Percentiles rank a stretch among this genome's conserved stretches.
Conservation (phyloP, 2,329 filamentous ascomycete genomes). For the Bipolaris gigantea region DNA sequence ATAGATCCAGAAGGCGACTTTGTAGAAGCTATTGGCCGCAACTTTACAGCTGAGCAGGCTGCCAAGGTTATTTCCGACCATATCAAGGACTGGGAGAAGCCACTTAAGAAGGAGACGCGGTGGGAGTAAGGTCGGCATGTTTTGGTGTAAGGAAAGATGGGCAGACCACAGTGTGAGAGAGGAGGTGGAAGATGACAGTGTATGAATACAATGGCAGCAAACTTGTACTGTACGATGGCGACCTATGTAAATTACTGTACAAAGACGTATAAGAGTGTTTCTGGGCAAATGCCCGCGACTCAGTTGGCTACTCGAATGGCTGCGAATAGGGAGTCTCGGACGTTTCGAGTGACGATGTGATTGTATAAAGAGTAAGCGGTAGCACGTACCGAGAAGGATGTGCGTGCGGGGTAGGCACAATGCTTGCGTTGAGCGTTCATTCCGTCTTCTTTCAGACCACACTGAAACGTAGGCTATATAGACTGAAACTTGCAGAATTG, state of each 20-base stretch:
- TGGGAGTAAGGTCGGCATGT: slow-evolving; percentile 23
- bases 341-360: no score
- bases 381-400: no score
- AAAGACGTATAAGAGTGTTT: neutral
- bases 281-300: no score
- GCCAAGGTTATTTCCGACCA: slow-evolving; percentile 84
- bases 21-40: slow-evolving; percentile 91
- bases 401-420: no score
- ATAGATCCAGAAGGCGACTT: slow-evolving; percentile 94
- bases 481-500: no score
- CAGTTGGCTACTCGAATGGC: no score
- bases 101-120: slow-evolving; percentile 52
- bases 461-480: no score
- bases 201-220: slow-evolving; percentile 2
- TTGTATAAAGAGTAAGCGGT: no score
- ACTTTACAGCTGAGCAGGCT: slow-evolving; percentile 86
- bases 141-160: neutral
- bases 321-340: no score
- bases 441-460: no score
- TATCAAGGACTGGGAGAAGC: slow-evolving; percentile 73
- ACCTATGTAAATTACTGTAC: neutral
- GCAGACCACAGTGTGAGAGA: neutral
- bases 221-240: slow-evolving; percentile 1
- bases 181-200: neutral
- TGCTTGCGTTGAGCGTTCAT: no score